Evolutionary conservation across 2,329 filamentous ascomycete species (phyloP), one percentile per base, ranked within the genome.

Genomic region (Teratosphaeria epicoccoides): DNA sequence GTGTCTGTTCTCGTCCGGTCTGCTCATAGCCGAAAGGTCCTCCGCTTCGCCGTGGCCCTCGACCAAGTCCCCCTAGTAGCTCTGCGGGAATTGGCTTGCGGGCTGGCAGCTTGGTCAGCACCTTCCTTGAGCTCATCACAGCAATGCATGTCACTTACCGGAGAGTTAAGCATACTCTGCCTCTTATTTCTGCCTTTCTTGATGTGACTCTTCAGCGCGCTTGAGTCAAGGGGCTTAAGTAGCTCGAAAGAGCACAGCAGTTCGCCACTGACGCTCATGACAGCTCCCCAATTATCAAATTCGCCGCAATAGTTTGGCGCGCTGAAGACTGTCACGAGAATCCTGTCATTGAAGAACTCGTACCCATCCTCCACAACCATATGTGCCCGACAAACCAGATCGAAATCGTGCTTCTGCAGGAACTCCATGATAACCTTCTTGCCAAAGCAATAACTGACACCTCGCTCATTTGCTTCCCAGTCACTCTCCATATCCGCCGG

Each of bases 291-390:
- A 58, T 98, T 98, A 68, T 98, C 93, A 60, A 98, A 98, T 70
- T 98, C 93, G 59, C 93, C 93, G 63, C 93, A 98, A 66, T 98
- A 97, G 65, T 98, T 98, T 24, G 93, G 93, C 47, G 93, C 93
- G 57, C 89, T 96, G 68, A 98, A 98, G 1, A 98, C 91, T 2
- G 93, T 98, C 45, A 98, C 93, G 54, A 98, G 71, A 45, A 96
- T 86, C 53, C 93, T 80, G 68, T 98, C 93, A 56, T 87, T 95
- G 70, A 97, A 98, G 70, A 98, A 98, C 65, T 98, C 93, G 70
- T 98, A 98, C 10, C 93, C 93, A 67, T 98, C 93, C 70, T 98
- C 93, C 22, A 98, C 93, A 49, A 98, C 93, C 93, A 97, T 97
- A 72, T 98, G 93, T 47, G 93, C 93, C 59, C 93, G 84, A 68